Evolutionary conservation across 2,329 filamentous ascomycete genomes (phyloP).

Genomic region (Aspergillus sp.): DNA sequence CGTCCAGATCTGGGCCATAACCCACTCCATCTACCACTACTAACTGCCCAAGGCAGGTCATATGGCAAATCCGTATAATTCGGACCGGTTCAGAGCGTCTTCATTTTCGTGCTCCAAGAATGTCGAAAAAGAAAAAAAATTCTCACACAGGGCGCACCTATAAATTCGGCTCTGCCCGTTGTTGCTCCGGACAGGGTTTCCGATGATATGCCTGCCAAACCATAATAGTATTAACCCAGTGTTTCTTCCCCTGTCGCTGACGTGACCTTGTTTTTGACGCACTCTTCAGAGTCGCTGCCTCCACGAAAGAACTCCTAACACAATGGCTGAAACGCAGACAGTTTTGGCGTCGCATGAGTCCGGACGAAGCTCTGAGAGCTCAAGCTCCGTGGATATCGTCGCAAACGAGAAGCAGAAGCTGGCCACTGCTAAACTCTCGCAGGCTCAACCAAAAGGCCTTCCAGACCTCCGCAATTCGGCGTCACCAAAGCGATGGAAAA

Average conservation of each 20-base stretch:
- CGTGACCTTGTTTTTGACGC: not conserved
- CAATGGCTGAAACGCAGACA: constrained; percentile 25
- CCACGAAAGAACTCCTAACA: not conserved
- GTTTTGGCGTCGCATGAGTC: constrained; percentile 29
- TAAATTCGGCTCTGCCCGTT: constrained; percentile 26
- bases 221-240: not conserved
- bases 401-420: constrained; percentile 31
- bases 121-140: constrained; percentile 15
- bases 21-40: constrained; percentile 23
- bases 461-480: constrained; percentile 49
- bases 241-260: not conserved
- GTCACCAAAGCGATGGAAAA: constrained; percentile 55
- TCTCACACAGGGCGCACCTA: constrained; percentile 18
- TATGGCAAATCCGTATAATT: constrained; percentile 28
- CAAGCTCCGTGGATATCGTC: constrained; percentile 33
- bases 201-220: constrained; percentile 16
- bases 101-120: constrained; percentile 11
- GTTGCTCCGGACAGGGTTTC: constrained; percentile 4
- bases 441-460: constrained; percentile 10
- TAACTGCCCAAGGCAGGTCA: constrained; percentile 29
- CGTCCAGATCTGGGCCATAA: constrained; percentile 28
- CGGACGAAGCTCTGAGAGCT: constrained; percentile 35
- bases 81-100: constrained; percentile 20
- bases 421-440: constrained; percentile 11
- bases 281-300: not conserved